Base-by-base conservation (phyloP, 805 yeast species). In the Hanseniaspora nectarophila region DNA sequence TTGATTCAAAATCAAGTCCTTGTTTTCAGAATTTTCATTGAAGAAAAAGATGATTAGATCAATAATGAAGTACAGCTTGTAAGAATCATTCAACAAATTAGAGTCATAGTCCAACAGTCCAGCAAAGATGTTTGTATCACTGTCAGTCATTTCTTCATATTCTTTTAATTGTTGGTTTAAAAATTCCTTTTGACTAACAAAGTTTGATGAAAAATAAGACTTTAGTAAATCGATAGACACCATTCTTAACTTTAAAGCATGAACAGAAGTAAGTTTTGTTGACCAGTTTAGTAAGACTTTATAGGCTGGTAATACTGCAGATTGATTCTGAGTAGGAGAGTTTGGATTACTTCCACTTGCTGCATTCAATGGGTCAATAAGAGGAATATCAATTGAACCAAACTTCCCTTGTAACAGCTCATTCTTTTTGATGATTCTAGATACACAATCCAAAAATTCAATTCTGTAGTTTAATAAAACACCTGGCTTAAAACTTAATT, bases 321-420 rank as follows among this genome's bases (percentile, higher is more conserved):
- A 5, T 57, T 54, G 45, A 57, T 60, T 15, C 5, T 33, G 9
- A 8, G 4, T n/a, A 15, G 20, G 13, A 4, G 32, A 7, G 18
- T 1, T 7, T 24, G 29, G 2, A 15, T 8, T 16, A 46, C 39
- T 6, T 48, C 53, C 15, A 35, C 18, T 21, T 18, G 15, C 7
- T n/a, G 45, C 12, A 29, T 12, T 28, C 23, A 42, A 71, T 10
- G 95, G 87, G 60, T 87, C 97, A 52, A 89, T 72, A 61, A 82
- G 86, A 0, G 98, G 98, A 7, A 92, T 96, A 64, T 92, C 97
- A 13, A 90, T 80, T 51, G 79, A 80, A 1, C 87, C 73, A 59
- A 90, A 82, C 54, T 78, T 78, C 13, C 69, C 67, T 64, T 92
- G 98, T 32, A 84, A 74, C 2, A 71, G 75, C 2, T 72, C 65